Conservation (phyloP, 768 basidiomycete species). For the Amanita jacksonii region DNA sequence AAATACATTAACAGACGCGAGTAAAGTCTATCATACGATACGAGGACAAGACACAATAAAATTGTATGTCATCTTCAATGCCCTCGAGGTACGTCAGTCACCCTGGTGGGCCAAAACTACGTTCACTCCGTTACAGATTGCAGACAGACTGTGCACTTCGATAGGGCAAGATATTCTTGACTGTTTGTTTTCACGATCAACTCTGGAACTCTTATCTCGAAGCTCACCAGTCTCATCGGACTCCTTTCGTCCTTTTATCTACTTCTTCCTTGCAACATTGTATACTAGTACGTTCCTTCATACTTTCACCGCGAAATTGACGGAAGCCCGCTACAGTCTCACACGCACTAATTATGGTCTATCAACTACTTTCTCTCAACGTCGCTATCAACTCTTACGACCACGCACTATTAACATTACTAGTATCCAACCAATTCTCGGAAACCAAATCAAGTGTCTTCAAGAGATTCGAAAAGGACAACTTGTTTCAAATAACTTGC, state of each 20-base stretch:
- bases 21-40: constrained; percentile 96
- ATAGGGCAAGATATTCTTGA: constrained; percentile 98
- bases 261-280: constrained; percentile 69
- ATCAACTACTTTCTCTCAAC: constrained; percentile 89
- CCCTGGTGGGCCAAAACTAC: neutral
- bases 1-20: constrained; percentile 82
- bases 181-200: constrained; percentile 90
- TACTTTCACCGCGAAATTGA: constrained; percentile 1
- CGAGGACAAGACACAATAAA: constrained; percentile 98
- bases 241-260: constrained; percentile 72
- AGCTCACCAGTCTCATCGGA: constrained; percentile 49
- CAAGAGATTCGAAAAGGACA: constrained; percentile 99
- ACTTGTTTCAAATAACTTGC: constrained; percentile 96
- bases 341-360: constrained; percentile 92
- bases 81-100: constrained; percentile 67
- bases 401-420: constrained; percentile 84
- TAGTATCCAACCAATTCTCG: constrained; percentile 97
- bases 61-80: constrained; percentile 98
- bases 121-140: constrained; percentile 54
- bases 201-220: constrained; percentile 64
- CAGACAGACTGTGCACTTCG: constrained; percentile 86
- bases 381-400: constrained; percentile 99
- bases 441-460: constrained; percentile 99
- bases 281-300: constrained; percentile 63
- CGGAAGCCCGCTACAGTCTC: constrained; percentile 41